A percentile compares a stretch with the other conserved stretches of the same genome.
Evolutionary conservation across 169 alveolate species (phyloP).

Genomic region (Plasmodium vivax): DNA sequence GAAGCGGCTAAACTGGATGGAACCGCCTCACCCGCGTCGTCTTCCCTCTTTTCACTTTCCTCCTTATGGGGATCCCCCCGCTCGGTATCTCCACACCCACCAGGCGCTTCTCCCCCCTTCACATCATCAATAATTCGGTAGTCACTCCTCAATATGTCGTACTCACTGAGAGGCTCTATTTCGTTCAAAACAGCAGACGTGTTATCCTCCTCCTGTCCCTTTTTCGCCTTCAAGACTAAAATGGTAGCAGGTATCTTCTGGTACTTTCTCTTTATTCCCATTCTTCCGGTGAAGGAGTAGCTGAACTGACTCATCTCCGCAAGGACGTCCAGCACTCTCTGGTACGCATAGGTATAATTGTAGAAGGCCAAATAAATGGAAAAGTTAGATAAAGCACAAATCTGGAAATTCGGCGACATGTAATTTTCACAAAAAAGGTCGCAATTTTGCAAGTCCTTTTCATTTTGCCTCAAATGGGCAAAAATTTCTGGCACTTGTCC

Average conservation of each 20-base stretch:
- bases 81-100: background rate
- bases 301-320: conserved; percentile 74
- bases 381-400: conserved; percentile 77
- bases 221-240: conserved; percentile 76
- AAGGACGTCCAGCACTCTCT: conserved; percentile 40
- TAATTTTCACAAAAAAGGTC: conserved; percentile 35
- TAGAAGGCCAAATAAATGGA: conserved; percentile 78
- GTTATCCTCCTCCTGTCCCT: conserved; percentile 44
- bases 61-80: background rate
- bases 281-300: conserved; percentile 81
- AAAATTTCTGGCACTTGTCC: conserved; percentile 8
- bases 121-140: conserved; percentile 12
- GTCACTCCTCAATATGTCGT: conserved; percentile 65
- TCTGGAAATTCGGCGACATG: conserved; percentile 65
- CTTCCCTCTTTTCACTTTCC: background rate
- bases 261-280: conserved; percentile 83
- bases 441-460: conserved; percentile 16
- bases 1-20: background rate
- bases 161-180: conserved; percentile 64
- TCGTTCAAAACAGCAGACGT: conserved; percentile 41
- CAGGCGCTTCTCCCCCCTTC: background rate
- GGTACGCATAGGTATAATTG: conserved; percentile 74
- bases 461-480: conserved; percentile 10
- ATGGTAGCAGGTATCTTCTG: conserved; percentile 79
- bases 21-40: background rate